phyloP scores from a whole-genome alignment of 1,284 basidiomycete genomes.

The Cutaneotrichosporon cutaneum region DNA sequence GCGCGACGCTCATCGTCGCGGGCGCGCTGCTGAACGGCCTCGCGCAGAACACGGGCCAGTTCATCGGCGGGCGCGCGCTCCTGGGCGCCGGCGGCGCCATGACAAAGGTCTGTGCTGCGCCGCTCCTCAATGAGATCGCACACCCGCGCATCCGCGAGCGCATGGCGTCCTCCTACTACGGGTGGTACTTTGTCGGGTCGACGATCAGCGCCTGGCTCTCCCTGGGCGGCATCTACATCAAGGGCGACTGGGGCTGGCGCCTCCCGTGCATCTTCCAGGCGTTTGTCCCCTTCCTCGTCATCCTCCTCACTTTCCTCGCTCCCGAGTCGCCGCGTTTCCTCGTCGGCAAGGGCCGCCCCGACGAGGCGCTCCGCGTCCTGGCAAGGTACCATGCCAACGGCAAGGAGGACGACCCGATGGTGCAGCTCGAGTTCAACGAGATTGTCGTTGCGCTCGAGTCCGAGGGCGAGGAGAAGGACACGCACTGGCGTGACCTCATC shows the following conservation, averaged over 20 bases:
- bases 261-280: slow-evolving; percentile 23
- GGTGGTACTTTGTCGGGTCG: slow-evolving; percentile 22
- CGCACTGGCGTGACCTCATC: slow-evolving; percentile 38
- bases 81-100: slow-evolving; percentile 34
- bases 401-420: slow-evolving; percentile 27
- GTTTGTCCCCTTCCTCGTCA: slow-evolving; percentile 17
- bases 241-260: slow-evolving; percentile 25
- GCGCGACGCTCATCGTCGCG: slow-evolving; percentile 31
- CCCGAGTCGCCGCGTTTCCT: slow-evolving; percentile 52
- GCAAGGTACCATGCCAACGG: slow-evolving; percentile 39
- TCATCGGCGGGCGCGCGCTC: slow-evolving; percentile 30
- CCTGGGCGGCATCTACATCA: slow-evolving; percentile 20
- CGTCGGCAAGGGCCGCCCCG: slow-evolving; percentile 30
- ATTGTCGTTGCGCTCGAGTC: slow-evolving; percentile 34
- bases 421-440: slow-evolving; percentile 34
- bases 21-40: slow-evolving; percentile 36
- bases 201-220: slow-evolving; percentile 17
- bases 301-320: slow-evolving; percentile 9
- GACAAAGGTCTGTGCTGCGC: slow-evolving; percentile 28
- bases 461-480: slow-evolving; percentile 25
- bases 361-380: slow-evolving; percentile 36
- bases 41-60: slow-evolving; percentile 20
- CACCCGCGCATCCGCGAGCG: slow-evolving; percentile 33
- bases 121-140: slow-evolving; percentile 31
- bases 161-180: slow-evolving; percentile 19